Base-by-base conservation (phyloP, 495 filamentous ascomycete genomes). In the Amniculicola lignicola region DNA sequence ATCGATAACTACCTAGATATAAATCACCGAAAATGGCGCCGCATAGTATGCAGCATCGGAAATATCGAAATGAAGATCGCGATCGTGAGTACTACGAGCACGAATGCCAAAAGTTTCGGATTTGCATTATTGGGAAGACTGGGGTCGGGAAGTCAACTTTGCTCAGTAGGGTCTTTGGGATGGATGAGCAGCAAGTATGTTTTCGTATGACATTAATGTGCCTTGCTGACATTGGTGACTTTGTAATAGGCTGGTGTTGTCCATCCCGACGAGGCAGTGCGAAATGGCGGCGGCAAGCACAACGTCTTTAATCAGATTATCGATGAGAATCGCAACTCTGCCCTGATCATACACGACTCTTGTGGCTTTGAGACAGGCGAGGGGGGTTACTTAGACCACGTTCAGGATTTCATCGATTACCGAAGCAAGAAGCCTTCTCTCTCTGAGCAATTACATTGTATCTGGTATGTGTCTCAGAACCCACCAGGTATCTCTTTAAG, bases 111-210 rank as follows among this genome's bases (percentile, higher is more conserved):
- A 48, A 48, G 16, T 48, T 48, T 19, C 44, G 44, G 6, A 48
- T 48, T 23, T 48, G 44, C 16, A 48, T 48, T 10, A 48, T 48
- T 11, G 44, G 44, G 14, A 48, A 48, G 44, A 27, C 44, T 33
- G 44, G 44, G 44, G 44, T 48, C 4, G 44, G 44, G 25, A 48
- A 48, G 27, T 31, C 24, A 7, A 48, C 44, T n/a, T 19, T 48
- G 22, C 21, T 48, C 5, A 48, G 44, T 33, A 7, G 16, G 33
- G 44, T 48, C 23, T 48, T 48, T 18, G 44, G 44, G 3, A 48
- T 48, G 3, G 25, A 33, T 33, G 44, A 48, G 21, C 16, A 6
- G 44, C 6, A 18, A 15, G 22, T 44, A n/a, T n/a, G n/a, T n/a
- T n/a, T n/a, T n/a, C n/a, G n/a, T 14, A 11, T 3, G 3, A 7